phyloP scores from a whole-genome alignment of 78 protist species.

The Pigoraptor vietnamica region DNA sequence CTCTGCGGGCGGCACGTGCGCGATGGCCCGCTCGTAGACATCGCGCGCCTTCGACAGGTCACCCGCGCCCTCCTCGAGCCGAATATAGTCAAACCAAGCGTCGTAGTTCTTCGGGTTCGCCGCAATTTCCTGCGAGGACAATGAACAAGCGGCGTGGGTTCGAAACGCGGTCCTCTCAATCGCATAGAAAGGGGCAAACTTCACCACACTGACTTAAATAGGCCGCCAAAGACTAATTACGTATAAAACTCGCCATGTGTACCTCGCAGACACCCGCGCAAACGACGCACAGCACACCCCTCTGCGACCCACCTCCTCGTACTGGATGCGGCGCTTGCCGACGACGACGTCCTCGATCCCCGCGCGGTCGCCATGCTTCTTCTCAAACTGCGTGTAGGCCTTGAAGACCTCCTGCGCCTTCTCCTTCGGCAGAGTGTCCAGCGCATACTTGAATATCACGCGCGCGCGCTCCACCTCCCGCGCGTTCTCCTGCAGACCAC shows the following conservation, averaged over 20 bases:
- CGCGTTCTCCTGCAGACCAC: neutral
- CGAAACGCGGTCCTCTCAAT: neutral
- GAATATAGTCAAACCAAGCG: slow-evolving; percentile 93
- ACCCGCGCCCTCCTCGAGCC: slow-evolving; percentile 84
- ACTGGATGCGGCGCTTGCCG: slow-evolving; percentile 73
- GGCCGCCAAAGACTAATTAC: no score
- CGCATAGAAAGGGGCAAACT: no score
- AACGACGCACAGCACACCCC: neutral
- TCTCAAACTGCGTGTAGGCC: slow-evolving; percentile 66
- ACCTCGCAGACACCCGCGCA: neutral
- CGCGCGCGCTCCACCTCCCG: slow-evolving; percentile 87
- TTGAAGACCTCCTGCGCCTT: slow-evolving; percentile 66
- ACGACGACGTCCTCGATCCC: slow-evolving; percentile 86
- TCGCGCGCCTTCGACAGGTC: slow-evolving; percentile 66
- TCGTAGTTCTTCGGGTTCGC: slow-evolving; percentile 83
- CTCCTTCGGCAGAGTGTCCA: slow-evolving; percentile 71
- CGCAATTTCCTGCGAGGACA: slow-evolving; percentile 15
- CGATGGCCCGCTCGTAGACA: slow-evolving; percentile 94
- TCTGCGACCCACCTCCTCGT: slow-evolving; percentile 65
- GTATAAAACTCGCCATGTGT: no score
- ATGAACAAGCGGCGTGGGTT: neutral
- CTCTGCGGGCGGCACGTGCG: slow-evolving; percentile 79
- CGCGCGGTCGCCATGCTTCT: slow-evolving; percentile 74
- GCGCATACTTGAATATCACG: slow-evolving; percentile 80
- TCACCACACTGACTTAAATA: no score